These are phyloP conservation scores for Diplotaxis tenuifolia DNA, from an alignment of 345 rosid species.

Conservation along the genomic window DNA sequence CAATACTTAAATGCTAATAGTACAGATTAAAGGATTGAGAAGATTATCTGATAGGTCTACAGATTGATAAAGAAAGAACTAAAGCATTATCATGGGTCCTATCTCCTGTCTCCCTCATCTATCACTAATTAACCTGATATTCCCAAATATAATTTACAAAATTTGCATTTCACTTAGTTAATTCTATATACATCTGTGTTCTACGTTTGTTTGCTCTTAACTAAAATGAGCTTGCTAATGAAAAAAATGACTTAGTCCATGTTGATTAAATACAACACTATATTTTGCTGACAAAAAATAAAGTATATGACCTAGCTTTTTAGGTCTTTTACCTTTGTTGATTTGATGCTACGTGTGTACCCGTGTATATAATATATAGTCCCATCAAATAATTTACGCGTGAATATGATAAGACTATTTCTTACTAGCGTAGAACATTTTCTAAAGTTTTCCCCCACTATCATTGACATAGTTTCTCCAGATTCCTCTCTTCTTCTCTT, in stretches of 20 bases:
- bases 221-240: neutral
- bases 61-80: constrained; percentile 48
- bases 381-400: constrained; percentile 35
- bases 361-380: constrained; percentile 19
- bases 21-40: constrained; percentile 51
- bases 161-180: constrained; percentile 11
- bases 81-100: constrained; percentile 70
- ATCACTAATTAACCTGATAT: constrained; percentile 19
- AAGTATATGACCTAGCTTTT: neutral
- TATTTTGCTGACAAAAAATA: neutral
- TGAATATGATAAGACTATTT: constrained; percentile 34
- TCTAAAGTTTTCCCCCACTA: constrained; percentile 38
- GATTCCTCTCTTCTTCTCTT: constrained; percentile 19
- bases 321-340: constrained; percentile 11
- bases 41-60: constrained; percentile 48
- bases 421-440: constrained; percentile 4
- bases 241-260: neutral
- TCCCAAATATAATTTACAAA: neutral
- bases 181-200: constrained; percentile 13
- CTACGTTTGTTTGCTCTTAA: constrained; percentile 1
- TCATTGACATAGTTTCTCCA: constrained; percentile 37
- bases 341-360: constrained; percentile 32
- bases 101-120: constrained; percentile 51
- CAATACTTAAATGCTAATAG: constrained; percentile 50
- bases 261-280: constrained; percentile 17